Conservation (phyloP, 2,329 filamentous ascomycete genomes). For the Elsinoe perseae region DNA sequence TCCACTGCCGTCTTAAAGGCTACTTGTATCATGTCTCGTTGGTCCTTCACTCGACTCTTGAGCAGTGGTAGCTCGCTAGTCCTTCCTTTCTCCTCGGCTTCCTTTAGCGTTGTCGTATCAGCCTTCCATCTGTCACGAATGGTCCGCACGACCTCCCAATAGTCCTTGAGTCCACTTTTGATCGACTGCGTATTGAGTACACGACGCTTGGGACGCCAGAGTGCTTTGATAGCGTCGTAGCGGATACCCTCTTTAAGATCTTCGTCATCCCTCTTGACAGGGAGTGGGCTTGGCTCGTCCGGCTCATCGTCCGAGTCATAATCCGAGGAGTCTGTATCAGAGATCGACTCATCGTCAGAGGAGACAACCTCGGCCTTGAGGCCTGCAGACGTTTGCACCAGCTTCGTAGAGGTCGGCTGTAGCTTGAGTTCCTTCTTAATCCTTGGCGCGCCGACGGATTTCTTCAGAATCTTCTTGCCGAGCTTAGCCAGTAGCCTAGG, state of each 20-base stretch:
- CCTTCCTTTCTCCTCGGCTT: conserved; percentile 52
- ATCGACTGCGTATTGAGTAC: conserved; percentile 45
- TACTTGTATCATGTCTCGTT: conserved; percentile 50
- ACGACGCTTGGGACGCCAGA: conserved; percentile 51
- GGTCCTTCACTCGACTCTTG: conserved; percentile 50
- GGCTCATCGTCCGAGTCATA: conserved; percentile 40
- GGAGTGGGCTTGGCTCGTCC: conserved; percentile 49
- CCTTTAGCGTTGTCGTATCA: conserved; percentile 48
- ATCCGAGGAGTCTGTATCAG: conserved; percentile 40
- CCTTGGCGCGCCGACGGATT: conserved; percentile 12
- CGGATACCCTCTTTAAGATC: conserved; percentile 44
- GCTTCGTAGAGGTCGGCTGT: not conserved
- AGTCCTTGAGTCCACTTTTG: conserved; percentile 46
- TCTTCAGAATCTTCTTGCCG: conserved; percentile 29
- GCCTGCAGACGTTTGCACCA: conserved; percentile 9
- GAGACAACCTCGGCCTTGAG: conserved; percentile 18
- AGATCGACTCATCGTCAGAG: conserved; percentile 35
- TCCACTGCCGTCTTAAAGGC: conserved; percentile 41
- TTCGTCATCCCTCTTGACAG: conserved; percentile 44
- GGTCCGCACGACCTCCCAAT: conserved; percentile 53
- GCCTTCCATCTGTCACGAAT: conserved; percentile 56
- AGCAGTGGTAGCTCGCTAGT: conserved; percentile 47
- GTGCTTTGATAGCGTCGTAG: conserved; percentile 54
- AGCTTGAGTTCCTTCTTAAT: conserved; percentile 4
- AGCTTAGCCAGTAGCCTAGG: conserved; percentile 34